A percentile compares a stretch with the other conserved stretches of the same genome.
These are phyloP conservation scores for Alternaria alternata DNA, from an alignment of 2,329 filamentous ascomycete species.

Conservation along the genomic window DNA sequence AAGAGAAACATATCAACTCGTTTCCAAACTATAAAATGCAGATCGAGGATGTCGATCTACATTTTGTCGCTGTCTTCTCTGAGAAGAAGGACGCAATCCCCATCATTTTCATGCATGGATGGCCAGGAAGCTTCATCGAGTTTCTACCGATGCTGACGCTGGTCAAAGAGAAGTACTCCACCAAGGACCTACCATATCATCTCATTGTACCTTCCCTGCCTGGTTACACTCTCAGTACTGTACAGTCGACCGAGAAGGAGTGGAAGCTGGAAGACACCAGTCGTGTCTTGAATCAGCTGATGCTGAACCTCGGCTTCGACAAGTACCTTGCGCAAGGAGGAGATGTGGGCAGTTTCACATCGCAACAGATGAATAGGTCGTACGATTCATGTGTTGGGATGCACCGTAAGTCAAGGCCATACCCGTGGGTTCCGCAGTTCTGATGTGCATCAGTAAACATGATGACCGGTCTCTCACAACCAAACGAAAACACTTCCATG, in stretches of 20 bases:
- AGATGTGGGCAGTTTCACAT: constrained; percentile 61
- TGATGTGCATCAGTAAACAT: constrained; percentile 37
- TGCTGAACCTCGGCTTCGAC: constrained; percentile 63
- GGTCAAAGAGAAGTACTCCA: constrained; percentile 58
- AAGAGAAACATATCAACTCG: constrained; percentile 58
- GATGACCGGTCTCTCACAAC: constrained; percentile 14
- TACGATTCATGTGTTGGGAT: constrained; percentile 59
- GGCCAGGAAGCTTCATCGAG: constrained; percentile 65
- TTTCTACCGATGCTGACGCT: constrained; percentile 62
- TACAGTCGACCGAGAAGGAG: constrained; percentile 57
- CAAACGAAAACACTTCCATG: constrained; percentile 28
- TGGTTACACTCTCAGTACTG: constrained; percentile 62
- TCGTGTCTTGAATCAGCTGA: constrained; percentile 61
- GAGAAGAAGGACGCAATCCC: constrained; percentile 61
- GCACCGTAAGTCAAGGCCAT: constrained; percentile 33
- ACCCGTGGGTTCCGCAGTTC: background rate
- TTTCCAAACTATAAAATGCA: constrained; percentile 61
- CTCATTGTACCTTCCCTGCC: constrained; percentile 66
- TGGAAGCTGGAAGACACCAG: constrained; percentile 54
- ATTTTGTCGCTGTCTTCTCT: constrained; percentile 66
- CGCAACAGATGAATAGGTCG: constrained; percentile 50
- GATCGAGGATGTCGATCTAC: constrained; percentile 57
- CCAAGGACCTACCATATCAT: constrained; percentile 64
- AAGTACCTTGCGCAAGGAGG: constrained; percentile 67
- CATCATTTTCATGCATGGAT: constrained; percentile 64